Percentiles rank a stretch among this genome's conserved stretches.
Evolutionary conservation across 192 early-diverging fungal genomes (phyloP).

Genomic region (Borealophlyctis nickersoniae): DNA sequence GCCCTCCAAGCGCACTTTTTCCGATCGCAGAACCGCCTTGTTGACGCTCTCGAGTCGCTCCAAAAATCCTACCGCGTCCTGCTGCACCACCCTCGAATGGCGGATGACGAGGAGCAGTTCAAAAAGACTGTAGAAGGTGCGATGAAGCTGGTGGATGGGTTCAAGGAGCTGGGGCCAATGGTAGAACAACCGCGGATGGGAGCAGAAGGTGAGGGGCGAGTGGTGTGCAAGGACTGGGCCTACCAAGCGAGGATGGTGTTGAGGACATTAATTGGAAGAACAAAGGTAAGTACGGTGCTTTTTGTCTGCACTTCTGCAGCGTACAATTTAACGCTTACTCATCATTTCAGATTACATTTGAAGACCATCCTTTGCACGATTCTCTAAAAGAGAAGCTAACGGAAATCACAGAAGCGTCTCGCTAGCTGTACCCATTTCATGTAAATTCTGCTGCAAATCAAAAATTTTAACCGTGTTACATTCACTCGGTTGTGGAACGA

Average conservation of each 20-base stretch:
- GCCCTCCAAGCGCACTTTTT: conserved; percentile 73
- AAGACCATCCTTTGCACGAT: conserved; percentile 58
- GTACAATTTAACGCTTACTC: background rate
- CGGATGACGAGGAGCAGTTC: conserved; percentile 69
- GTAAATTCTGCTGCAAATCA: too few relatives aligned
- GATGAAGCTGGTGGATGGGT: conserved; percentile 74
- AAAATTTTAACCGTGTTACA: too few relatives aligned
- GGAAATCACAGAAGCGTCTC: conserved; percentile 46
- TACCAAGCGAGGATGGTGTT: conserved; percentile 81
- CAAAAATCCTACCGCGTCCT: conserved; percentile 81
- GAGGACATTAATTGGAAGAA: conserved; percentile 78
- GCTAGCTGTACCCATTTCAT: too few relatives aligned
- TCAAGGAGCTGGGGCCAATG: conserved; percentile 65
- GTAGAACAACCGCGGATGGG: conserved; percentile 32
- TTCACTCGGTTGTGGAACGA: too few relatives aligned
- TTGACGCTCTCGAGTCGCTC: conserved; percentile 71
- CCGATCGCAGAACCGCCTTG: conserved; percentile 59
- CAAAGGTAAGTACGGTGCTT: conserved; percentile 45
- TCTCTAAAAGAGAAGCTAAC: conserved; percentile 60
- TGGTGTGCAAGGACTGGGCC: conserved; percentile 84
- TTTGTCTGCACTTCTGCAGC: background rate
- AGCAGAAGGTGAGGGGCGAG: conserved; percentile 1
- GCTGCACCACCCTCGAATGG: conserved; percentile 71
- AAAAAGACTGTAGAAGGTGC: conserved; percentile 65
- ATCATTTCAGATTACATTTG: conserved; percentile 46